Conservation (phyloP, 2,329 filamentous ascomycete genomes). For the Colletotrichum karsti region DNA sequence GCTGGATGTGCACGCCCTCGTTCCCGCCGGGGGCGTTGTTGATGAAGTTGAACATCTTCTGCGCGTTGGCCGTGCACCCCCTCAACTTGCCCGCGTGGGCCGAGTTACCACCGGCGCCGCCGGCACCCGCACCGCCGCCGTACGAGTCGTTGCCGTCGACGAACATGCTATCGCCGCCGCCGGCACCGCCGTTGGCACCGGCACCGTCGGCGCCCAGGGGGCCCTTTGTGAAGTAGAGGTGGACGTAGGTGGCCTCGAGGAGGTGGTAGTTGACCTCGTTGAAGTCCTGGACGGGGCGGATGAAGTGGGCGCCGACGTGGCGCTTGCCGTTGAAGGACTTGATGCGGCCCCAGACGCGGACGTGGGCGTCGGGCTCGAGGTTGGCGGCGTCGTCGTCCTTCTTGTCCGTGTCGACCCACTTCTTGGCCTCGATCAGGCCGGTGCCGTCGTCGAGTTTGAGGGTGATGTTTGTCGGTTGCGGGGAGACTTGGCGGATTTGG, state of each 20-base stretch:
- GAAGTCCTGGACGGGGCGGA: constrained; percentile 82
- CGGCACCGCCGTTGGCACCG: constrained; percentile 45
- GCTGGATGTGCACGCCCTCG: constrained; percentile 84
- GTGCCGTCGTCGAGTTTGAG: constrained; percentile 97
- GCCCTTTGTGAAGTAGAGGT: constrained; percentile 83
- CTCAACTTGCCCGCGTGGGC: constrained; percentile 46
- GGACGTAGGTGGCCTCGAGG: constrained; percentile 88
- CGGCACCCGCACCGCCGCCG: constrained; percentile 46
- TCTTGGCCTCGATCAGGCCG: constrained; percentile 88
- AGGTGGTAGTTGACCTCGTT: constrained; percentile 96
- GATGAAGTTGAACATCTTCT: constrained; percentile 77
- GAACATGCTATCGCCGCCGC: constrained; percentile 59
- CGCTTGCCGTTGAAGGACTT: constrained; percentile 86
- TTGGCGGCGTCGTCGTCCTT: constrained; percentile 56
- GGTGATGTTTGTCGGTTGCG: constrained; percentile 90
- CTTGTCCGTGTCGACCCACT: constrained; percentile 78
- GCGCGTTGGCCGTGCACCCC: constrained; percentile 65
- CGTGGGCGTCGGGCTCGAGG: constrained; percentile 79
- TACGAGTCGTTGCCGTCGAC: constrained; percentile 57
- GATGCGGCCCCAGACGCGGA: constrained; percentile 85
- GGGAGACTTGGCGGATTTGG: constrained; percentile 86
- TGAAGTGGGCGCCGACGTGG: constrained; percentile 81
- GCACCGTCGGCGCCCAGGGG: constrained; percentile 55
- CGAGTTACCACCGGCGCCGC: constrained; percentile 40
- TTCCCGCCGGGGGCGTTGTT: constrained; percentile 74